phyloP scores from a whole-genome alignment of 495 filamentous ascomycete genomes.

The Penicillium canescens region DNA sequence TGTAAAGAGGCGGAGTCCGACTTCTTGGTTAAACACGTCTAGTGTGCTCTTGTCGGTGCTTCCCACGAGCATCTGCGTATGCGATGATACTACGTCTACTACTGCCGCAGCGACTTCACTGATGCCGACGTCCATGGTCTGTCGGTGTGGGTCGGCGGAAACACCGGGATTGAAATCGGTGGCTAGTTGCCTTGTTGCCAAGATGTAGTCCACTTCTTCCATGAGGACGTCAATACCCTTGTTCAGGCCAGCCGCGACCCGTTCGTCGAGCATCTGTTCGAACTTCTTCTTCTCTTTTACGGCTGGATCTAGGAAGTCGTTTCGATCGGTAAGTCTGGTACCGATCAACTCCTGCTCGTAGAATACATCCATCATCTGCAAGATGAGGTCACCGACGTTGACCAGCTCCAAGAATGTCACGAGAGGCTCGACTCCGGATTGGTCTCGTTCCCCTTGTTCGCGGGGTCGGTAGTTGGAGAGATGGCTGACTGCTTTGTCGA shows the following conservation, averaged over 20 bases:
- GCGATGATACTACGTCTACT: slow-evolving; percentile 79
- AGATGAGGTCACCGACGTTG: slow-evolving; percentile 96
- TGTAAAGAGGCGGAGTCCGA: slow-evolving; percentile 86
- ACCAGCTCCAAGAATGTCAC: slow-evolving; percentile 97
- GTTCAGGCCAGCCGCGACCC: slow-evolving; percentile 92
- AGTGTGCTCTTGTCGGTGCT: slow-evolving; percentile 96
- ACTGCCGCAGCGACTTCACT: slow-evolving; percentile 75
- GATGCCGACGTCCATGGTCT: slow-evolving; percentile 74
- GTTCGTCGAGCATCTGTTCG: slow-evolving; percentile 98
- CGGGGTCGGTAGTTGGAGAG: slow-evolving; percentile 89
- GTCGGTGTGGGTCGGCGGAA: slow-evolving; percentile 41
- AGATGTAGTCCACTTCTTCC: slow-evolving; percentile 96
- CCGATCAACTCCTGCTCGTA: slow-evolving; percentile 91
- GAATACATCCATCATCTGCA: slow-evolving; percentile 99
- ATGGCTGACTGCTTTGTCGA: slow-evolving; percentile 89
- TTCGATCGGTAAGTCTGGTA: slow-evolving; percentile 79
- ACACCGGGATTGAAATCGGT: slow-evolving; percentile 87
- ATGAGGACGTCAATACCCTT: slow-evolving; percentile 98
- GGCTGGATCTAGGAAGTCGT: slow-evolving; percentile 91
- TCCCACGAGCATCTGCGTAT: slow-evolving; percentile 88
- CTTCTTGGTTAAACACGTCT: slow-evolving; percentile 98
- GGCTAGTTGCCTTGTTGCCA: slow-evolving; percentile 81
- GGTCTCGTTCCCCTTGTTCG: slow-evolving; percentile 71
- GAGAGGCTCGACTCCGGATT: slow-evolving; percentile 78
- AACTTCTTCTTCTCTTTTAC: slow-evolving; percentile 96